Evolutionary conservation across 176 grass and related monocot species (phyloP).

Genomic region (Ananas comosus): DNA sequence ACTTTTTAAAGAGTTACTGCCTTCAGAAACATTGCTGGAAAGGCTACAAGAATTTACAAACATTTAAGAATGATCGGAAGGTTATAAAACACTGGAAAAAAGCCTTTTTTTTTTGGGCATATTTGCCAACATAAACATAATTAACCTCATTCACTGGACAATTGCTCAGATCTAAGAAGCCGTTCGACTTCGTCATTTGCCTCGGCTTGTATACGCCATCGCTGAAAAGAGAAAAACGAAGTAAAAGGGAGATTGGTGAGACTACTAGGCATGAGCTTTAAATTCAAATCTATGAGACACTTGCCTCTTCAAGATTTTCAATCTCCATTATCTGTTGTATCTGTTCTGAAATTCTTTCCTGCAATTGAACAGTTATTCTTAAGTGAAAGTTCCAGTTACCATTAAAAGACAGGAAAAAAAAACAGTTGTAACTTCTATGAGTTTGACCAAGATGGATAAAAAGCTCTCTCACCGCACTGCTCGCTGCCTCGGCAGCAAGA

Average conservation of each 20-base stretch:
- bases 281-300: slow-evolving; percentile 20
- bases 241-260: slow-evolving; percentile 5
- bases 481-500: slow-evolving; percentile 88
- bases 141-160: slow-evolving; percentile 37
- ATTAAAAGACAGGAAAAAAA: slow-evolving; percentile 9
- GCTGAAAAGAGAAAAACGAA: slow-evolving; percentile 35
- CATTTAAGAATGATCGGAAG: no score
- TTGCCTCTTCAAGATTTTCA: slow-evolving; percentile 95
- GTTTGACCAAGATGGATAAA: neutral
- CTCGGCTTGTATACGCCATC: slow-evolving; percentile 95
- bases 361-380: slow-evolving; percentile 9
- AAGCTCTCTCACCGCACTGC: slow-evolving; percentile 47
- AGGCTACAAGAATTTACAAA: no score
- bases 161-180: slow-evolving; percentile 68
- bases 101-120: no score
- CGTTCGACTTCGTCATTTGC: slow-evolving; percentile 97
- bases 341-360: slow-evolving; percentile 90
- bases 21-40: no score
- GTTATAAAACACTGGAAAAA: no score
- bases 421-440: neutral
- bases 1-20: no score
- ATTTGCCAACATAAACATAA: slow-evolving; percentile 23
- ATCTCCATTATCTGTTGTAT: slow-evolving; percentile 97
- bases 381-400: slow-evolving; percentile 8
- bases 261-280: neutral